Percentiles rank a stretch among this genome's conserved stretches.
Conservation (phyloP, 352 stramenopile genomes). For the Phytophthora hybrid region DNA sequence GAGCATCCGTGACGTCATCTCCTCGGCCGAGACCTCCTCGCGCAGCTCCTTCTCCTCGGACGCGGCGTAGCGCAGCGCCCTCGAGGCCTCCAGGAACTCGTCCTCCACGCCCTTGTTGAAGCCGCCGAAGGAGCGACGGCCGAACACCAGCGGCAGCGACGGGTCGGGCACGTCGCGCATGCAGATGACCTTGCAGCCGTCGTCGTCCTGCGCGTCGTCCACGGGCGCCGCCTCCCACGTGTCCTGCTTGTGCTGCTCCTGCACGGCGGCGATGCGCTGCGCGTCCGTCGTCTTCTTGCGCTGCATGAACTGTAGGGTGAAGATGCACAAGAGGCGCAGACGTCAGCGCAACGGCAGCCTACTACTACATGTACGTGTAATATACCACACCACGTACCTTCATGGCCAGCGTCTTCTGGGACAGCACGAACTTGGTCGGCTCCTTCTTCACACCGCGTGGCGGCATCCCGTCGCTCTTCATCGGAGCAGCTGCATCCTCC, state of each 20-base stretch:
- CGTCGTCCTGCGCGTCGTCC: slow-evolving; percentile 35
- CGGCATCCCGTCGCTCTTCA: slow-evolving; percentile 29
- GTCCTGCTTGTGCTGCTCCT: slow-evolving; percentile 69
- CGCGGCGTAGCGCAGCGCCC: slow-evolving; percentile 63
- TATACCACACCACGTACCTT: slow-evolving; percentile 52
- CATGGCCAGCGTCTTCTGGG: slow-evolving; percentile 89
- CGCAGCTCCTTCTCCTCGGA: slow-evolving; percentile 76
- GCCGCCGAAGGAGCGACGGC: slow-evolving; percentile 77
- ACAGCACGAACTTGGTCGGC: slow-evolving; percentile 51
- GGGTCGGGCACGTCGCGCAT: slow-evolving; percentile 71
- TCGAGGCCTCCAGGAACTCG: slow-evolving; percentile 70
- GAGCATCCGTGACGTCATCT: slow-evolving; percentile 86
- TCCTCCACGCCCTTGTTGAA: slow-evolving; percentile 89
- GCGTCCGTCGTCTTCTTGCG: slow-evolving; percentile 76
- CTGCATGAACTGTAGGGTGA: slow-evolving; percentile 81
- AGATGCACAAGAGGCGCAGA: not conserved
- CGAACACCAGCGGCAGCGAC: slow-evolving; percentile 79
- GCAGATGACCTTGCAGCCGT: slow-evolving; percentile 57
- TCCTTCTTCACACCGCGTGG: slow-evolving; percentile 29
- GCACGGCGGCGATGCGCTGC: slow-evolving; percentile 57
- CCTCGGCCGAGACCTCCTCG: slow-evolving; percentile 85
- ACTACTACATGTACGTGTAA: not conserved
- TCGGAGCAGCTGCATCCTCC: slow-evolving; percentile 13
- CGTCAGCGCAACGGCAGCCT: slow-evolving; percentile 2
- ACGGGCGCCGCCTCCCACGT: slow-evolving; percentile 56